Evolutionary conservation across 306 rosid genomes (phyloP).

Genomic region (Chamaecrista fasciculata): DNA sequence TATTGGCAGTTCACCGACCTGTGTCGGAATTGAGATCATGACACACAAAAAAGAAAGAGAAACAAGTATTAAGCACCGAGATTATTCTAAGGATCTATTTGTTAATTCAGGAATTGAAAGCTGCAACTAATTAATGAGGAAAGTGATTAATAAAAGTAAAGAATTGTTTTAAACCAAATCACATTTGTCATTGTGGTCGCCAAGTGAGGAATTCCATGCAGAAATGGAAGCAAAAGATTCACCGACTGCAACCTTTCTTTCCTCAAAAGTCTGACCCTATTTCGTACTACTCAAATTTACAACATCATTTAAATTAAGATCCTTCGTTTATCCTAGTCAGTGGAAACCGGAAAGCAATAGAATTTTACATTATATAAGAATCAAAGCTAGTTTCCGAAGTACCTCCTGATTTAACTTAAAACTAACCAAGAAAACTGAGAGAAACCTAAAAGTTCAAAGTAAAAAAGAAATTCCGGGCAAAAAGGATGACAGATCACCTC

Average conservation of each 20-base stretch:
- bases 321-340: constrained; percentile 33
- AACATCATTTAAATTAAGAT: constrained; percentile 33
- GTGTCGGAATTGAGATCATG: too few species aligned
- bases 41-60: too few species aligned
- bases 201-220: neutral
- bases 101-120: neutral
- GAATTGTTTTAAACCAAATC: neutral
- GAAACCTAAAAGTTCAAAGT: constrained; percentile 29
- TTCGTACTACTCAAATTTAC: constrained; percentile 43
- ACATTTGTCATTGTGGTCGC: neutral
- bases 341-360: constrained; percentile 11
- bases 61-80: too few species aligned
- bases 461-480: constrained; percentile 22
- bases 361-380: constrained; percentile 43
- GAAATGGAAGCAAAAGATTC: neutral
- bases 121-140: neutral
- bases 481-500: constrained; percentile 56
- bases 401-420: constrained; percentile 31
- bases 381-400: constrained; percentile 20
- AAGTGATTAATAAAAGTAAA: neutral
- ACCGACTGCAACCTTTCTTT: constrained; percentile 7
- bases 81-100: too few species aligned
- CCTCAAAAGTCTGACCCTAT: constrained; percentile 31
- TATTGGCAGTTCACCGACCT: too few species aligned
- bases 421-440: constrained; percentile 19